Evolutionary conservation across 1,284 basidiomycete species (phyloP), one percentile per base, ranked within the genome.

Genomic region (Inonotus hispidus): DNA sequence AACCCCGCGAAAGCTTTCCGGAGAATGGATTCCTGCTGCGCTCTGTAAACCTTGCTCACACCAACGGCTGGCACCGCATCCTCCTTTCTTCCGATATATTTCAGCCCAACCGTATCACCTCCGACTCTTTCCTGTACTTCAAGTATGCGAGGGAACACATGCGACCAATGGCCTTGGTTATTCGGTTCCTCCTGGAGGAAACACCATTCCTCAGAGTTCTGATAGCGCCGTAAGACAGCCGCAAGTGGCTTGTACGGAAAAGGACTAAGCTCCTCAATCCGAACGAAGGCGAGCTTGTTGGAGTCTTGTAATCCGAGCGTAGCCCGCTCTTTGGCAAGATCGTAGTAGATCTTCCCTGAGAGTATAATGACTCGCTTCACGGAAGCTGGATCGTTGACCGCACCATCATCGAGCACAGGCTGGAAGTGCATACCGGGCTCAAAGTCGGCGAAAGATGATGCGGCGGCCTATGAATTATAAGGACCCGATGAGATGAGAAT

Each of bases 181-280:
- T 77, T 82, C 3, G 93, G 87, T 69, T 95, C 93, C 69, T 95
- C 93, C 71, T 95, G 93, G 16, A 91, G 77, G 84, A 88, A 95
- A 14, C 83, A 63, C 27, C 50, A 56, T 2, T 63, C 81, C n/a
- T 66, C 65, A 3, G 70, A 77, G 13, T 68, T 65, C 0, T 66
- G 49, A 66, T 90, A 90, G 1, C 71, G 66, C 47, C 66, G 60
- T 27, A 95, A 72, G 0, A 76, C 75, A 1, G 75, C 68, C 4
- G 71, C 69, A 0, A 94, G 73, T 25, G 74, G 73, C 0, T 70
- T 63, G 70, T 90, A 92, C 0, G 93, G 92, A 83, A 95, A 95
- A 0, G 93, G 93, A 10, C 85, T 83, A 3, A 95, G 77, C 70
- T 95, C 93, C 69, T 95, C 93, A 60, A 95, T 70, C 13, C 93